phyloP scores from a whole-genome alignment of 2,329 filamentous ascomycete genomes.

The Fusarium verrucosum region DNA sequence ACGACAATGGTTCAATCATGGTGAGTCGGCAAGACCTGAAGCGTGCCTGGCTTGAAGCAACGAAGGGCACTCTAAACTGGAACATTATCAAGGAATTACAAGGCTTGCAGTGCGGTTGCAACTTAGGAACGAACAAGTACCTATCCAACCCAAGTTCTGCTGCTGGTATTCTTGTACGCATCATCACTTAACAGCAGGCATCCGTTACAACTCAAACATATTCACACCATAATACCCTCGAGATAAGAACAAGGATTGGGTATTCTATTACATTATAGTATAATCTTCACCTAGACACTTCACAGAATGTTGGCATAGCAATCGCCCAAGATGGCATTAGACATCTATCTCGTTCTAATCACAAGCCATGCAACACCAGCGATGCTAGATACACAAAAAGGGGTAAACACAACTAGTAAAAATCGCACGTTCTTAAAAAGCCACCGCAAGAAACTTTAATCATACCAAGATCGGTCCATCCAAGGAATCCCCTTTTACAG shows the following conservation, averaged over 20 bases:
- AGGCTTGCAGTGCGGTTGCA: no score
- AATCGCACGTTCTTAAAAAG: constrained; percentile 34
- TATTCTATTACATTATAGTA: constrained; percentile 3
- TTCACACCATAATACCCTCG: neutral
- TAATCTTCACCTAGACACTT: neutral
- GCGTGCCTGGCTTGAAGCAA: no score
- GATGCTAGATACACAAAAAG: constrained; percentile 43
- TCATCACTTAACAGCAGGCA: no score
- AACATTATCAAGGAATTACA: no score
- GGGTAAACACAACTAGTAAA: constrained; percentile 31
- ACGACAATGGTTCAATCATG: no score
- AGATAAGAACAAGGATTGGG: neutral
- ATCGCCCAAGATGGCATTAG: constrained; percentile 41
- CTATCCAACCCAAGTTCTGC: no score
- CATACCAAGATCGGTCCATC: constrained; percentile 22
- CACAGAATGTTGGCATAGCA: constrained; percentile 24
- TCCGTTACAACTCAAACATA: no score
- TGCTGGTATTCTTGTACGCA: no score
- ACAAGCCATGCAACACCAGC: constrained; percentile 43
- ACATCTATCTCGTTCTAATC: constrained; percentile 43
- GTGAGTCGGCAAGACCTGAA: no score
- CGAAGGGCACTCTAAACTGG: no score
- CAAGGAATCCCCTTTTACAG: constrained; percentile 54
- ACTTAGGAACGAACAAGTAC: constrained; percentile 3
- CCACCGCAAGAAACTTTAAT: constrained; percentile 36